Evolutionary conservation across 177 flowering plant species (phyloP).

Genomic region (Tripterygium wilfordii): DNA sequence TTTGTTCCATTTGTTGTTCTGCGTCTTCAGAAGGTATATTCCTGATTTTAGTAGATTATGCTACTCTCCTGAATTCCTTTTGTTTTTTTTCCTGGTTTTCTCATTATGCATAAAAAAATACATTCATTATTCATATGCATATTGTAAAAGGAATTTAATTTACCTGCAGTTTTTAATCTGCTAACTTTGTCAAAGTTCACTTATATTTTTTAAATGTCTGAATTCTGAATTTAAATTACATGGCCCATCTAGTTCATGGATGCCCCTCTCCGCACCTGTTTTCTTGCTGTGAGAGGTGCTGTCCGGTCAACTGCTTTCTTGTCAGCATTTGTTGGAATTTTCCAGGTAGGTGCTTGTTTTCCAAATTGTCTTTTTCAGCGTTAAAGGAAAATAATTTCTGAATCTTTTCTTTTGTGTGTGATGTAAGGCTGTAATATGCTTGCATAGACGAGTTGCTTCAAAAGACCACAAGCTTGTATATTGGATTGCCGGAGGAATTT

Average conservation of each 20-base stretch:
- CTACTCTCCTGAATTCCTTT: neutral
- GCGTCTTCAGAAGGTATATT: slow-evolving; percentile 76
- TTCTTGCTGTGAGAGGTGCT: slow-evolving; percentile 79
- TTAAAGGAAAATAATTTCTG: neutral
- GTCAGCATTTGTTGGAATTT: slow-evolving; percentile 92
- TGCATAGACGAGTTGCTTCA: slow-evolving; percentile 80
- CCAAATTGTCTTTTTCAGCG: neutral
- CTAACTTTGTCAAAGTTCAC: too few relatives aligned
- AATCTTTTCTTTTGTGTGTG: too few relatives aligned
- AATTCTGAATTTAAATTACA: too few relatives aligned
- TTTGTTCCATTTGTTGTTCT: slow-evolving; percentile 95
- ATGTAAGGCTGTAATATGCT: slow-evolving; percentile 78
- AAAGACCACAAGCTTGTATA: slow-evolving; percentile 90
- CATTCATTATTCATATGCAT: too few relatives aligned
- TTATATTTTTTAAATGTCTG: too few relatives aligned
- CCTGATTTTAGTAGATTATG: slow-evolving; percentile 1
- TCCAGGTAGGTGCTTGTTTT: slow-evolving; percentile 68
- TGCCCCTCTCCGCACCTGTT: slow-evolving; percentile 68
- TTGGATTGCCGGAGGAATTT: slow-evolving; percentile 83
- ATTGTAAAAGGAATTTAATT: too few relatives aligned
- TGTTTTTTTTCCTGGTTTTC: neutral
- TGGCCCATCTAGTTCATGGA: too few relatives aligned
- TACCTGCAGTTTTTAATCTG: too few relatives aligned
- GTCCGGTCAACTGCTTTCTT: slow-evolving; percentile 92
- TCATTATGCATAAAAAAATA: too few relatives aligned